Evolutionary conservation across 2,329 filamentous ascomycete genomes (phyloP).

Genomic region (Fragosphaeria purpurea): DNA sequence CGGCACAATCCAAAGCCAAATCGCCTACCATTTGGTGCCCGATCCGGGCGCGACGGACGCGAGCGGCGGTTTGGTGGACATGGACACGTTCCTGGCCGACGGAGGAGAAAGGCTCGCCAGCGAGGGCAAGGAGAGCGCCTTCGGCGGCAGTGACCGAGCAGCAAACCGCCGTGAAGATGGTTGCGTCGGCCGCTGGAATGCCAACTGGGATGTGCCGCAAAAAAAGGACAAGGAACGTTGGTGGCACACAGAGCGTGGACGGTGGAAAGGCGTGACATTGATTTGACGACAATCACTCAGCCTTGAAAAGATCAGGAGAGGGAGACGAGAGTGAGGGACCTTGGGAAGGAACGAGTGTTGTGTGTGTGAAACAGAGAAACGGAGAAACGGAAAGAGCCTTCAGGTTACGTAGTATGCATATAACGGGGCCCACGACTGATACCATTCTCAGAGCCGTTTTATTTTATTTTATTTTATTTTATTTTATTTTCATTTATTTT

Average conservation of each 20-base stretch:
- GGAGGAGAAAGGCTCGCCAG: constrained; percentile 32
- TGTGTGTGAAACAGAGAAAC: too few species aligned
- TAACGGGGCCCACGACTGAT: too few species aligned
- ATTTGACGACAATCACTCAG: background rate
- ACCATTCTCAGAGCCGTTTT: too few species aligned
- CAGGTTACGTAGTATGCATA: too few species aligned
- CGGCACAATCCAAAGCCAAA: constrained; percentile 46
- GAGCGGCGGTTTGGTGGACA: constrained; percentile 43
- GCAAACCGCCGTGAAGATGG: constrained; percentile 6
- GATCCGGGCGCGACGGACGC: constrained; percentile 47
- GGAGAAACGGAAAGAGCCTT: too few species aligned
- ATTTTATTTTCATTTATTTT: too few species aligned
- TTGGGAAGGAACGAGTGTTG: too few species aligned
- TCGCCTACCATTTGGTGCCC: constrained; percentile 50
- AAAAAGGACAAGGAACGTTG: constrained; percentile 26
- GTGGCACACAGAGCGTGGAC: constrained; percentile 25
- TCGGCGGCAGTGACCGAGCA: constrained; percentile 3
- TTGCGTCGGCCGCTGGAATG: constrained; percentile 26
- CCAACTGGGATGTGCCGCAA: constrained; percentile 16
- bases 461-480: too few species aligned
- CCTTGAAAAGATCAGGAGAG: too few species aligned
- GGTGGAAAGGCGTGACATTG: constrained; percentile 18
- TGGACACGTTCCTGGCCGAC: constrained; percentile 39
- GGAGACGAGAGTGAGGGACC: too few species aligned
- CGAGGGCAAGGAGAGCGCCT: constrained; percentile 6